Base-by-base conservation (phyloP, 208 protist genomes). In the Trichomonas tenax region DNA sequence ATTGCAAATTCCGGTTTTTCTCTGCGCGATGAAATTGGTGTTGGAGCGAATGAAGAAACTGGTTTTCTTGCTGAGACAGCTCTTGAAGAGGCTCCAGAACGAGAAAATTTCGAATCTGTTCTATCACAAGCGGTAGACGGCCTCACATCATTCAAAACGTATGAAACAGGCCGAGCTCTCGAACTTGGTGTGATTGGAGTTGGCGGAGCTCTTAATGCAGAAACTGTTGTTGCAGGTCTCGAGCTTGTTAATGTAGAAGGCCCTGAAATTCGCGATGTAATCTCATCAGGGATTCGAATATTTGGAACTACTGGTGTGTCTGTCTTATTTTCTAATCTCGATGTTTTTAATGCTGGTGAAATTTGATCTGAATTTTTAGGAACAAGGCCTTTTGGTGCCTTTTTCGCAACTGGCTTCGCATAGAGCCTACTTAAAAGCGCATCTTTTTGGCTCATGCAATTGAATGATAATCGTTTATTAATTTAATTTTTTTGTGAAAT, bases 311-410 rank as follows among this genome's bases (percentile, higher is more conserved):
- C 17, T 11, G 15, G 8, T 45, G 23, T n/a, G n/a, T 46, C 36
- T 93, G 86, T 48, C 8, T 93, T 93, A 84, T 84, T 84, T 72
- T 72, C 58, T 72, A 72, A 89, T 93, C 44, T 23, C 21, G 44
- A 26, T 44, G 86, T 93, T 51, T 41, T 93, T 38, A 93, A 40
- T 48, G 86, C 38, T 58, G 86, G 86, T 38, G 86, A 34, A 38
- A 93, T 93, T 34, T 93, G 86, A 38, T 44, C 44, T 15, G 86
- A 41, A 93, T 93, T 93, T 58, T 93, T 93, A 17, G 86, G 86
- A 14, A 41, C 3, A 58, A 93, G 44, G 21, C 23, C 23, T 48
- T 93, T 41, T 51, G 34, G 14, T 34, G 8, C 36, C 44, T 48
- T 93, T 51, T 48, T 8, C 10, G 40, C 10, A 15, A 34, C n/a